Evolutionary conservation across 495 filamentous ascomycete genomes (phyloP).

Genomic region (Poronia punctata): DNA sequence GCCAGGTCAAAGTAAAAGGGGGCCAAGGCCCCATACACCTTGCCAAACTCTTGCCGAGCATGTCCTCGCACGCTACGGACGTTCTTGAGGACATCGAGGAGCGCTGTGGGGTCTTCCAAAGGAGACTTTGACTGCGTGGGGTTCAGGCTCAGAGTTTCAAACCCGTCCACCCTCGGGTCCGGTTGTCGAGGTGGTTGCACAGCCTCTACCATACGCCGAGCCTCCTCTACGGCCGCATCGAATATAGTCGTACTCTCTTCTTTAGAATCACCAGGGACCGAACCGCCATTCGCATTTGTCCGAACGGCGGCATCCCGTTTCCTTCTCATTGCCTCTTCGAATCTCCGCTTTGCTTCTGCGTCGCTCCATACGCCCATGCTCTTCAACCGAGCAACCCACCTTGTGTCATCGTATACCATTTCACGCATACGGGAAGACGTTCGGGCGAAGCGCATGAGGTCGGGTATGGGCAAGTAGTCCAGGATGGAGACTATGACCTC

Average conservation of each 20-base stretch:
- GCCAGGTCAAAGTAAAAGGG: constrained; percentile 84
- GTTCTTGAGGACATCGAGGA: constrained; percentile 59
- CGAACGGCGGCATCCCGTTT: constrained; percentile 49
- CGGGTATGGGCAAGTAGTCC: constrained; percentile 77
- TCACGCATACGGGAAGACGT: constrained; percentile 85
- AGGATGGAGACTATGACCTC: constrained; percentile 87
- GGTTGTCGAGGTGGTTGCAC: constrained; percentile 10
- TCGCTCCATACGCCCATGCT: constrained; percentile 93
- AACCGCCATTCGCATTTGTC: constrained; percentile 13
- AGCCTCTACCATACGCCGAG: constrained; percentile 32
- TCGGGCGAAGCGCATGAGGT: constrained; percentile 79
- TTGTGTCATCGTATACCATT: constrained; percentile 98
- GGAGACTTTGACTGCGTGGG: constrained; percentile 27
- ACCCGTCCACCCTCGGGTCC: constrained; percentile 28
- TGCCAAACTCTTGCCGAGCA: constrained; percentile 85
- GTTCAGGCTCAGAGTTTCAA: constrained; percentile 33
- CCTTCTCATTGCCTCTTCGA: constrained; percentile 65
- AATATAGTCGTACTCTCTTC: constrained; percentile 53
- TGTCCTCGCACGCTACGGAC: constrained; percentile 75
- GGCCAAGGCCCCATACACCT: constrained; percentile 77
- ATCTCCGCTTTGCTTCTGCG: constrained; percentile 67
- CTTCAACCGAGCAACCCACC: constrained; percentile 81
- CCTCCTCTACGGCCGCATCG: constrained; percentile 57
- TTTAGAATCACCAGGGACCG: constrained; percentile 11
- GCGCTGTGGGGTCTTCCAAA: constrained; percentile 47